phyloP scores from a whole-genome alignment of 306 rosid genomes.

The Hylodesmum podocarpum region DNA sequence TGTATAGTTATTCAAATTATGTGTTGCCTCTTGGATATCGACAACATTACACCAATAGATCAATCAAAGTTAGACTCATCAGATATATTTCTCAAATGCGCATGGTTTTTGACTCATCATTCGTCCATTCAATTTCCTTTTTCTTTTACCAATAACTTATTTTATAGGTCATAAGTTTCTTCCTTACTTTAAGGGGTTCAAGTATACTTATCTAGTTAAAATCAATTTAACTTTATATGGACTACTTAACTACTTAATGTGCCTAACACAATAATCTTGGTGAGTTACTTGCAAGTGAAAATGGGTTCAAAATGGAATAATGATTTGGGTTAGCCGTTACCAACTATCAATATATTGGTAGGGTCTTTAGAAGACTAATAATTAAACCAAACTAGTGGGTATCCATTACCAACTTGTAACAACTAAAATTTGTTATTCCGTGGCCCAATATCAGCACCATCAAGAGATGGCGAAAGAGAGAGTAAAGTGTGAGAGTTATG shows the following conservation, averaged over 20 bases:
- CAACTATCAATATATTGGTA: conserved; percentile 28
- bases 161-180: neutral
- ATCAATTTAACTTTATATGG: neutral
- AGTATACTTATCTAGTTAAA: neutral
- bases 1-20: neutral
- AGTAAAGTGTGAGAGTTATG: neutral
- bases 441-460: conserved; percentile 15
- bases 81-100: conserved; percentile 10
- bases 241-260: neutral
- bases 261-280: conserved; percentile 22
- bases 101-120: conserved; percentile 37
- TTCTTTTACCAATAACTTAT: conserved; percentile 1
- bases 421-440: neutral
- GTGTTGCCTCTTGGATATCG: neutral
- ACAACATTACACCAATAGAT: neutral
- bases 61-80: conserved; percentile 14
- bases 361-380: neutral
- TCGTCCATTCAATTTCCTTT: conserved; percentile 27
- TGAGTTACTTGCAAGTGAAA: conserved; percentile 23
- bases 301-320: conserved; percentile 5
- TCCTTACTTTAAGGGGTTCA: neutral
- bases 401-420: conserved; percentile 3
- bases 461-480: neutral
- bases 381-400: conserved; percentile 15
- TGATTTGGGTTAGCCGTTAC: neutral